A percentile compares a stretch with the other conserved stretches of the same genome.
These are phyloP conservation scores for Kwoniella shandongensis DNA, from an alignment of 768 basidiomycete genomes.

Conservation along the genomic window DNA sequence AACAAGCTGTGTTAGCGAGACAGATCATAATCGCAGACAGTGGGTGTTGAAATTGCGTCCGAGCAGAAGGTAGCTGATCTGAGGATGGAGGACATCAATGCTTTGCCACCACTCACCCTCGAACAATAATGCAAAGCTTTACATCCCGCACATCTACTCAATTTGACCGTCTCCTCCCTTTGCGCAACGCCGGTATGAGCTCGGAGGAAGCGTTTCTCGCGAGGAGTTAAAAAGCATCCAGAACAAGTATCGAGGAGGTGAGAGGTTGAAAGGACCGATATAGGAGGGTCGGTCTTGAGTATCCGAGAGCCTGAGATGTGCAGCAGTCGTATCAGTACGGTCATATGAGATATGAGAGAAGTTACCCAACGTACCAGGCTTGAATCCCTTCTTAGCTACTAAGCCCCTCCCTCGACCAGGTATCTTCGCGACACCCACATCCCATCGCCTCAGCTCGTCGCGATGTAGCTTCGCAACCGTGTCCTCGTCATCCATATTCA, in stretches of 20 bases:
- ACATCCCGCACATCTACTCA: conserved; percentile 76
- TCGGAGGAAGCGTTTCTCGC: conserved; percentile 28
- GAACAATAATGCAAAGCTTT: conserved; percentile 73
- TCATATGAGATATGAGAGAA: neutral
- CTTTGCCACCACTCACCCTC: conserved; percentile 64
- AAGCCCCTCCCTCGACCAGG: conserved; percentile 31
- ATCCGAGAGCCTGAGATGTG: conserved; percentile 67
- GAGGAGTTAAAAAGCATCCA: conserved; percentile 57
- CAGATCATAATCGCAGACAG: no score
- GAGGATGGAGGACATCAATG: no score
- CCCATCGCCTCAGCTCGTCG: neutral
- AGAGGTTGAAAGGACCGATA: conserved; percentile 65
- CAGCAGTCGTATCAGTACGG: no score
- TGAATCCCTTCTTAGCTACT: conserved; percentile 14
- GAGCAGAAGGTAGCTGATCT: no score
- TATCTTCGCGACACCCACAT: conserved; percentile 11
- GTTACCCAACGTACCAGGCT: conserved; percentile 16
- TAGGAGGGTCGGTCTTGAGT: conserved; percentile 63
- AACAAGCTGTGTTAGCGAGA: no score
- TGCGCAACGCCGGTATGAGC: neutral
- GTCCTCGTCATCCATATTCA: neutral
- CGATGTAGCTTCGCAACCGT: neutral
- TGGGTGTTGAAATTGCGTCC: no score
- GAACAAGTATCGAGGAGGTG: conserved; percentile 69
- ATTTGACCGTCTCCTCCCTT: conserved; percentile 27